Conservation (phyloP, 2,329 filamentous ascomycete genomes). For the Sphaerulina populicola region DNA sequence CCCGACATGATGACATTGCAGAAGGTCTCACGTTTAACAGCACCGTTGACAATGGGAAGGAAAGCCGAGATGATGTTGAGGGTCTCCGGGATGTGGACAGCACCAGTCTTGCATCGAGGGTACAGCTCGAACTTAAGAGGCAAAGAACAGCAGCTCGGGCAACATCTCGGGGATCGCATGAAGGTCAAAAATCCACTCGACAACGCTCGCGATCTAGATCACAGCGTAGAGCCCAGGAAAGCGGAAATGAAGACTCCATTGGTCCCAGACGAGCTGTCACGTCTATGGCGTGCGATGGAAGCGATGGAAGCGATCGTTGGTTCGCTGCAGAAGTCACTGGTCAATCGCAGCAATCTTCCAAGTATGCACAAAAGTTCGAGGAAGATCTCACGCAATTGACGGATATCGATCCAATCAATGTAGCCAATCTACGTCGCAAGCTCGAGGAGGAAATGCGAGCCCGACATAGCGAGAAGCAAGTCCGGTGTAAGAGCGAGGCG, state of each 20-base stretch:
- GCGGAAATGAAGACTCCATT: not conserved
- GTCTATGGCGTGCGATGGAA: not conserved
- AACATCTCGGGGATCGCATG: not conserved
- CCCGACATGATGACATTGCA: constrained; percentile 5
- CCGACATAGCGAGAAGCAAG: constrained; percentile 4
- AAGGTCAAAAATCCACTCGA: not conserved
- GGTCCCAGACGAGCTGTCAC: not conserved
- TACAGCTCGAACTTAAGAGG: constrained; percentile 29
- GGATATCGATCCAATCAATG: constrained; percentile 46
- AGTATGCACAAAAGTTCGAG: constrained; percentile 4
- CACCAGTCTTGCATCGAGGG: constrained; percentile 19
- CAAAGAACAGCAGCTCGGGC: constrained; percentile 8
- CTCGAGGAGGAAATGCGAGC: constrained; percentile 45
- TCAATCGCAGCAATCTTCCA: constrained; percentile 13
- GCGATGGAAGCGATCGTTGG: not conserved
- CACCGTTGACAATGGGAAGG: not conserved
- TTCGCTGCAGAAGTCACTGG: constrained; percentile 11
- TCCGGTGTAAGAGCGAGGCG: constrained; percentile 14
- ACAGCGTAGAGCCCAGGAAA: constrained; percentile 5
- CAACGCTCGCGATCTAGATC: constrained; percentile 21
- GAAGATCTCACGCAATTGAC: constrained; percentile 48
- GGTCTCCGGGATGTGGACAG: not conserved
- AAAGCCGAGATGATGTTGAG: not conserved
- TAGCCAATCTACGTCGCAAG: constrained; percentile 47
- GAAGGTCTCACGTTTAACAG: constrained; percentile 5